These are phyloP conservation scores for Colletotrichum cuscutae DNA, from an alignment of 2,329 filamentous ascomycete genomes.

Conservation along the genomic window DNA sequence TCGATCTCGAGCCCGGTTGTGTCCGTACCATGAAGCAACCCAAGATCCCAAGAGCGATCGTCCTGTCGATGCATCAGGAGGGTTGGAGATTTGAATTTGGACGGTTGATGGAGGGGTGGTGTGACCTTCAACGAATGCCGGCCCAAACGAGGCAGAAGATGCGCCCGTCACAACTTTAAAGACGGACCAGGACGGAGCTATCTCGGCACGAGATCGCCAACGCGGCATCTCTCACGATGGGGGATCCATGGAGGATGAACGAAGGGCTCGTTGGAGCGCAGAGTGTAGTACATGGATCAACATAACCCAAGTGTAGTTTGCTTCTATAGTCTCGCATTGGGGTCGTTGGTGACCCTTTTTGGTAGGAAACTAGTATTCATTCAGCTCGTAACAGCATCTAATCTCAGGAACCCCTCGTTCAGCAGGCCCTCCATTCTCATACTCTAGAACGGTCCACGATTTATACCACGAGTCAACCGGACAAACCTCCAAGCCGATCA, in stretches of 20 bases:
- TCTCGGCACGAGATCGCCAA: slow-evolving; percentile 22
- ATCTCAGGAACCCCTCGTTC: not conserved
- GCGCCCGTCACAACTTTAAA: slow-evolving; percentile 16
- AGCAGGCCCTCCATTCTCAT: not conserved
- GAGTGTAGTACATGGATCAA: not conserved
- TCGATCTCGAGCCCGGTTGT: not conserved
- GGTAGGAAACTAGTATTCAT: not conserved
- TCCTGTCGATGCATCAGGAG: not conserved
- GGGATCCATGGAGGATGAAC: not conserved
- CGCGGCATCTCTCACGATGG: slow-evolving; percentile 14
- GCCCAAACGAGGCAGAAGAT: not conserved
- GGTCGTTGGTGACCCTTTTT: not conserved
- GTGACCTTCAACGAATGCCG: slow-evolving; percentile 1
- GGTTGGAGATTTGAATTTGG: not conserved
- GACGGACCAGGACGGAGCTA: slow-evolving; percentile 8
- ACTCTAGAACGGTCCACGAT: not conserved
- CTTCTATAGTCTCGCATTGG: not conserved
- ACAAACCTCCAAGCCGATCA: slow-evolving; percentile 35
- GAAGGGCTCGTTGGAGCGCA: not conserved
- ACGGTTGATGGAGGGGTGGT: not conserved
- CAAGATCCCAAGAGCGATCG: not conserved
- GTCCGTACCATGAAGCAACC: not conserved
- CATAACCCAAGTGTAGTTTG: not conserved
- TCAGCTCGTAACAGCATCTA: slow-evolving; percentile 2
- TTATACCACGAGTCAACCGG: not conserved